A percentile compares a stretch with the other conserved stretches of the same genome.
These are phyloP conservation scores for Dioszegia aurantiaca DNA, from an alignment of 768 basidiomycete genomes.

Conservation along the genomic window DNA sequence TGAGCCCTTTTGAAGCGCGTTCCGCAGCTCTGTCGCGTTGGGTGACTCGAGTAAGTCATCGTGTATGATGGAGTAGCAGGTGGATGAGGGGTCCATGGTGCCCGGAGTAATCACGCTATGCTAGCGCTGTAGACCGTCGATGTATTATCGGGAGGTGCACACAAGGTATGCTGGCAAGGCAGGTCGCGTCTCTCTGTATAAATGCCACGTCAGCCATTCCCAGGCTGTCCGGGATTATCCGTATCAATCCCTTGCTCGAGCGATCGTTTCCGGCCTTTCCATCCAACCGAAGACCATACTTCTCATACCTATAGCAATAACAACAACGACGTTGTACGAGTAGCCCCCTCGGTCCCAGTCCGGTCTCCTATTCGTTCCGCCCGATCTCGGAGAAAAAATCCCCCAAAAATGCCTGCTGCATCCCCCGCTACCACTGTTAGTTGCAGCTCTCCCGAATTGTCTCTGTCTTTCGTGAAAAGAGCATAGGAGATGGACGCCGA, in stretches of 20 bases:
- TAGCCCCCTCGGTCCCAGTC: not conserved
- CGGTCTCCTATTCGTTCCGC: not conserved
- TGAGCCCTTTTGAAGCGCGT: slow-evolving; percentile 85
- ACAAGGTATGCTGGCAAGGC: not conserved
- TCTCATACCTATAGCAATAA: not conserved
- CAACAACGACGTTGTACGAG: no score
- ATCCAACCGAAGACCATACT: not conserved
- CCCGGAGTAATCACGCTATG: not conserved
- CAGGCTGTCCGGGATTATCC: slow-evolving; percentile 18
- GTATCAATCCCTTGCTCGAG: slow-evolving; percentile 17
- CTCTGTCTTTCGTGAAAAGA: not conserved
- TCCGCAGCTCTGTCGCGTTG: slow-evolving; percentile 75
- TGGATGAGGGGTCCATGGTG: slow-evolving; percentile 48
- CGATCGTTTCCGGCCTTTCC: slow-evolving; percentile 13
- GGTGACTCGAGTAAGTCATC: slow-evolving; percentile 57
- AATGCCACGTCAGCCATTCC: slow-evolving; percentile 10
- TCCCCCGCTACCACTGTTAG: slow-evolving; percentile 12
- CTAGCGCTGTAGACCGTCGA: no score
- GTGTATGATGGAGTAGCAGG: slow-evolving; percentile 52
- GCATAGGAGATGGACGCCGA: no score
- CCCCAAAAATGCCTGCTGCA: slow-evolving; percentile 9
- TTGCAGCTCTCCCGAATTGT: not conserved
- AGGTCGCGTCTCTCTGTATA: not conserved
- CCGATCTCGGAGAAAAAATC: not conserved
- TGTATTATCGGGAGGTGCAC: not conserved